These are phyloP conservation scores for Ensete ventricosum DNA, from an alignment of 176 grass and related monocot genomes.

Conservation along the genomic window DNA sequence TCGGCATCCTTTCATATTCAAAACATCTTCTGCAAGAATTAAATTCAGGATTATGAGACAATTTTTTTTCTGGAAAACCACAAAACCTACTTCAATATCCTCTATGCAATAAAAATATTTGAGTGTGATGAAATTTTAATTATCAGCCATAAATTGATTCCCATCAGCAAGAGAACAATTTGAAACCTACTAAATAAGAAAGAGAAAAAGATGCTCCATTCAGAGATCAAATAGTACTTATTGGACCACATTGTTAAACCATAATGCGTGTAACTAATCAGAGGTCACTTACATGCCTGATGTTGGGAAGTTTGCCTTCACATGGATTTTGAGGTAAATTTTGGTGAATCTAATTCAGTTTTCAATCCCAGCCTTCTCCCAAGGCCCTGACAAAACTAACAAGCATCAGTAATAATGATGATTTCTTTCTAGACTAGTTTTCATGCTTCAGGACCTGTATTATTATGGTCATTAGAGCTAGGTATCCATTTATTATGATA, in stretches of 20 bases:
- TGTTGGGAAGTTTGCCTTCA: not conserved
- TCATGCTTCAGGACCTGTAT: not conserved
- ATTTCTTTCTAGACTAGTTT: not conserved
- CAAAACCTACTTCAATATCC: not conserved
- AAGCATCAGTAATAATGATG: not conserved
- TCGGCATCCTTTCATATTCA: not conserved
- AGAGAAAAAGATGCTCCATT: not conserved
- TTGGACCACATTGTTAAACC: not conserved
- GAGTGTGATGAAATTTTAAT: not conserved
- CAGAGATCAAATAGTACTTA: not conserved
- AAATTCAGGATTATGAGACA: no score
- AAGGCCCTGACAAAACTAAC: not conserved
- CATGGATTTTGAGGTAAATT: not conserved
- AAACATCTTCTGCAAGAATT: no score
- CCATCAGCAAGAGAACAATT: not conserved
- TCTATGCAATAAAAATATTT: not conserved
- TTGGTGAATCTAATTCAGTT: not conserved
- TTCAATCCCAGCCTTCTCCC: not conserved
- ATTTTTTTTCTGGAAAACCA: not conserved
- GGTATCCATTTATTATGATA: not conserved
- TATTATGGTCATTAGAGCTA: not conserved
- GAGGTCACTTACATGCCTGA: not conserved
- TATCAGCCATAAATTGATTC: not conserved
- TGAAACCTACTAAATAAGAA: not conserved
- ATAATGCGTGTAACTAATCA: not conserved